Percentiles rank a stretch among this genome's conserved stretches.
Evolutionary conservation across 2,329 filamentous ascomycete genomes (phyloP).

Genomic region (Cladosporium sp.): DNA sequence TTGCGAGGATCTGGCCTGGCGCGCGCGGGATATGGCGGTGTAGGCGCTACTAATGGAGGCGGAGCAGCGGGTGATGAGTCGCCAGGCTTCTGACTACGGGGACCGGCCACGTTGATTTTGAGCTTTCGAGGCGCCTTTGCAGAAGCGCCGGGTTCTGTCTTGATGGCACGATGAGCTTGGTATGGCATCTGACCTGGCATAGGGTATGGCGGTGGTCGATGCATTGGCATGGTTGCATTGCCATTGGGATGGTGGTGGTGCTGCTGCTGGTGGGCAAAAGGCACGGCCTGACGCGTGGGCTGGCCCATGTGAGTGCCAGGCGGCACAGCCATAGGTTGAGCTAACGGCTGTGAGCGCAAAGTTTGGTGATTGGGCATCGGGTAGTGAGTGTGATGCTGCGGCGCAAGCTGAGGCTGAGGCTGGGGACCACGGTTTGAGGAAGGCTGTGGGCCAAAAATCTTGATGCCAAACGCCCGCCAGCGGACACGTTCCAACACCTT

Average conservation of each 20-base stretch:
- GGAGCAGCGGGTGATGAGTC: neutral
- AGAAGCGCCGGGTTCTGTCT: neutral
- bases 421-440: neutral
- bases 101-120: conserved; percentile 1
- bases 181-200: neutral
- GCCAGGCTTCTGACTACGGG: neutral
- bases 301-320: neutral
- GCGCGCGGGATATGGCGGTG: conserved; percentile 14
- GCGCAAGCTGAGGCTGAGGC: neutral
- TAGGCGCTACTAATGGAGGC: conserved; percentile 1
- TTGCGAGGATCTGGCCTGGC: conserved; percentile 15
- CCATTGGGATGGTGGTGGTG: neutral
- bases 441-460: conserved; percentile 21
- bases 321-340: neutral
- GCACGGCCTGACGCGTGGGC: neutral
- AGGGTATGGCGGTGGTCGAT: neutral
- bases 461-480: conserved; percentile 23
- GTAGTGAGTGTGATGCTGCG: neutral
- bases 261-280: conserved; percentile 1
- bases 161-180: neutral
- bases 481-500: conserved; percentile 23
- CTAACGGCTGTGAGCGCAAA: neutral
- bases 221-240: neutral
- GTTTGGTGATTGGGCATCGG: neutral
- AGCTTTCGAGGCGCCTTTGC: neutral